Conservation (phyloP, 2,329 filamentous ascomycete genomes). For the Apiospora aurea region DNA sequence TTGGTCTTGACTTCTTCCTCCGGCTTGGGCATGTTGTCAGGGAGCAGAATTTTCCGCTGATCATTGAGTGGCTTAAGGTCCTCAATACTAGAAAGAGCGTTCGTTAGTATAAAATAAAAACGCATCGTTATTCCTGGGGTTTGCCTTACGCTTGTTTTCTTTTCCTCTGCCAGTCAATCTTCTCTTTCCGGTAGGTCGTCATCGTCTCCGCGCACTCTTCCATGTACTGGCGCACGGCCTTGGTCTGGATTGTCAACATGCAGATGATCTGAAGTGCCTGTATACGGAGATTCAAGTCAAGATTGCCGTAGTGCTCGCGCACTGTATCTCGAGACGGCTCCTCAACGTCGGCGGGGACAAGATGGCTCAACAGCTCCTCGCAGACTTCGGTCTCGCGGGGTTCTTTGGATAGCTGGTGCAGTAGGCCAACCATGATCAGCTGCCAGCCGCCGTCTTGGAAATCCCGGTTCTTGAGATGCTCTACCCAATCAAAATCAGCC, state of each 20-base stretch:
- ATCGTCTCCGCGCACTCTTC: slow-evolving; percentile 92
- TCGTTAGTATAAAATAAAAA: slow-evolving; percentile 31
- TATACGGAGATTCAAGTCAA: slow-evolving; percentile 85
- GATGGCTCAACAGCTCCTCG: slow-evolving; percentile 78
- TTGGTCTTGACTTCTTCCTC: slow-evolving; percentile 55
- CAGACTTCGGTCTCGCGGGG: slow-evolving; percentile 74
- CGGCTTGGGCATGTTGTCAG: slow-evolving; percentile 70
- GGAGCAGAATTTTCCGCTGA: slow-evolving; percentile 74
- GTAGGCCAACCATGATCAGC: slow-evolving; percentile 82
- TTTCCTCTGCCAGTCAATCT: slow-evolving; percentile 88
- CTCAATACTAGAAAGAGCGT: slow-evolving; percentile 62
- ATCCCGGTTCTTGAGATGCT: slow-evolving; percentile 81
- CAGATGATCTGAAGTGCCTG: slow-evolving; percentile 84
- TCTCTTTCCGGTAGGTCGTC: slow-evolving; percentile 94
- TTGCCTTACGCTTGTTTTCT: slow-evolving; percentile 68
- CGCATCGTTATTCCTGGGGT: slow-evolving; percentile 34
- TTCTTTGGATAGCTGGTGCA: slow-evolving; percentile 84
- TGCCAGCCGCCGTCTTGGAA: slow-evolving; percentile 93
- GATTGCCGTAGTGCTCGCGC: slow-evolving; percentile 71
- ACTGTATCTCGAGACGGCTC: slow-evolving; percentile 81
- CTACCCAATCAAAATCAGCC: slow-evolving; percentile 80
- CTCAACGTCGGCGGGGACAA: slow-evolving; percentile 81
- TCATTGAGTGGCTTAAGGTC: slow-evolving; percentile 75
- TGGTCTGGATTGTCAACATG: slow-evolving; percentile 85
- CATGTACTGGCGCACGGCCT: slow-evolving; percentile 85